phyloP scores from a whole-genome alignment of 116 monocot species.

The Posidonia oceanica region DNA sequence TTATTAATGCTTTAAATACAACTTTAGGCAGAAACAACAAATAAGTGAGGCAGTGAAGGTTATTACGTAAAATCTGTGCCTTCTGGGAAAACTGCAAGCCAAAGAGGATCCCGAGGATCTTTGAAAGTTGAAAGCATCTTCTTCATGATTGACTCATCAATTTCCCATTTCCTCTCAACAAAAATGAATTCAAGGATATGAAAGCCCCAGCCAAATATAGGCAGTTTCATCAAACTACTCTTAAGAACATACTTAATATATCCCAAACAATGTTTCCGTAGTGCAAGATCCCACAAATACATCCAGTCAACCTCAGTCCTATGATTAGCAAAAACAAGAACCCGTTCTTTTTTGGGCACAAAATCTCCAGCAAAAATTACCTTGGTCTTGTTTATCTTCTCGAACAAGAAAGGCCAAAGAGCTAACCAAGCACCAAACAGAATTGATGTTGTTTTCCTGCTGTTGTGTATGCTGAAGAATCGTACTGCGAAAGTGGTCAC shows the following conservation, averaged over 20 bases:
- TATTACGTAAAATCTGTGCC: constrained; percentile 98
- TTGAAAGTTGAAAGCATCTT: constrained; percentile 54
- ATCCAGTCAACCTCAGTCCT: constrained; percentile 99
- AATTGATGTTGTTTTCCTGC: constrained; percentile 53
- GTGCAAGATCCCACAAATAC: constrained; percentile 95
- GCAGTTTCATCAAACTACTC: constrained; percentile 91
- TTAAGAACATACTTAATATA: constrained; percentile 86
- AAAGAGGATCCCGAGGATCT: constrained; percentile 66
- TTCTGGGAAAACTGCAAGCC: constrained; percentile 96
- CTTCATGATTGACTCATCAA: constrained; percentile 53
- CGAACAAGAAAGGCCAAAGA: constrained; percentile 93
- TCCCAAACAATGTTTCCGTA: constrained; percentile 70
- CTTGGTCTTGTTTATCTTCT: constrained; percentile 87
- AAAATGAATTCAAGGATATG: constrained; percentile 91
- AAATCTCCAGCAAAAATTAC: constrained; percentile 82
- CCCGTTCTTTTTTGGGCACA: constrained; percentile 51
- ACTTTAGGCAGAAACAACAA: not conserved
- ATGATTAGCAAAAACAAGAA: constrained; percentile 76
- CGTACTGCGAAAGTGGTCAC: constrained; percentile 41
- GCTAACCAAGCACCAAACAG: constrained; percentile 81
- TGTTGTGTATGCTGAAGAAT: constrained; percentile 61
- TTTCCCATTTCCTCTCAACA: constrained; percentile 94
- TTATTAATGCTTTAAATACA: not conserved
- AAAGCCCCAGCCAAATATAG: constrained; percentile 92
- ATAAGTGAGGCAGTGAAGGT: not conserved